phyloP scores from a whole-genome alignment of 2,329 filamentous ascomycete genomes.

The Penicillium sp. region DNA sequence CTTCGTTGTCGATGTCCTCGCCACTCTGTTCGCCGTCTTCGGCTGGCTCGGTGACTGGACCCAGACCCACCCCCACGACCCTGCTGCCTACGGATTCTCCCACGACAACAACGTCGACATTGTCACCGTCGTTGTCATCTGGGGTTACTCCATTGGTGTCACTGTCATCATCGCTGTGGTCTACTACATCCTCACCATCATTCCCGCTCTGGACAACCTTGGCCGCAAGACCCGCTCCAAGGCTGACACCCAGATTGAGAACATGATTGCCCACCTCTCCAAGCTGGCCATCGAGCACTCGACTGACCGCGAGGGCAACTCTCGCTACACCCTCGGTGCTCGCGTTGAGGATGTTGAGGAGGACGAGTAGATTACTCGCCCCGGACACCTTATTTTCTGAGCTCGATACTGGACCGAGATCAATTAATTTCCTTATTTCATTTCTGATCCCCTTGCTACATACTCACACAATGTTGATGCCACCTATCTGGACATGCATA shows the following conservation, averaged over 20 bases:
- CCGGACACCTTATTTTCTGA: slow-evolving; percentile 21
- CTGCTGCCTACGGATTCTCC: slow-evolving; percentile 33
- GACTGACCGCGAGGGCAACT: slow-evolving; percentile 46
- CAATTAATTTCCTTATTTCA: slow-evolving; percentile 19
- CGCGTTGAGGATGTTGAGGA: slow-evolving; percentile 46
- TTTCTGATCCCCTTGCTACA: slow-evolving; percentile 15
- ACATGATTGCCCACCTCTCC: slow-evolving; percentile 53
- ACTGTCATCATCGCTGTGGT: slow-evolving; percentile 54
- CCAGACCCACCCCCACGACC: slow-evolving; percentile 29
- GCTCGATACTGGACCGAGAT: slow-evolving; percentile 37
- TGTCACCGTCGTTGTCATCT: slow-evolving; percentile 54
- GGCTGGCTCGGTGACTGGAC: slow-evolving; percentile 64
- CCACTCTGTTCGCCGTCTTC: slow-evolving; percentile 73
- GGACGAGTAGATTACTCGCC: slow-evolving; percentile 41
- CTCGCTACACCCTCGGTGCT: slow-evolving; percentile 45
- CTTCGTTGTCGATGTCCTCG: slow-evolving; percentile 68
- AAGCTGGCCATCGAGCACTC: slow-evolving; percentile 55
- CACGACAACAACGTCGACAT: slow-evolving; percentile 59
- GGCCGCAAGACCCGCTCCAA: slow-evolving; percentile 53
- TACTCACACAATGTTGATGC: slow-evolving; percentile 7
- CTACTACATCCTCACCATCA: slow-evolving; percentile 51
- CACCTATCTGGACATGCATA: slow-evolving; percentile 25
- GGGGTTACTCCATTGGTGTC: slow-evolving; percentile 55
- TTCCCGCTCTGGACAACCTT: slow-evolving; percentile 51
- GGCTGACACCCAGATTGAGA: slow-evolving; percentile 55